Base-by-base conservation (phyloP, 75 land plant genomes). In the Pinus taeda region DNA sequence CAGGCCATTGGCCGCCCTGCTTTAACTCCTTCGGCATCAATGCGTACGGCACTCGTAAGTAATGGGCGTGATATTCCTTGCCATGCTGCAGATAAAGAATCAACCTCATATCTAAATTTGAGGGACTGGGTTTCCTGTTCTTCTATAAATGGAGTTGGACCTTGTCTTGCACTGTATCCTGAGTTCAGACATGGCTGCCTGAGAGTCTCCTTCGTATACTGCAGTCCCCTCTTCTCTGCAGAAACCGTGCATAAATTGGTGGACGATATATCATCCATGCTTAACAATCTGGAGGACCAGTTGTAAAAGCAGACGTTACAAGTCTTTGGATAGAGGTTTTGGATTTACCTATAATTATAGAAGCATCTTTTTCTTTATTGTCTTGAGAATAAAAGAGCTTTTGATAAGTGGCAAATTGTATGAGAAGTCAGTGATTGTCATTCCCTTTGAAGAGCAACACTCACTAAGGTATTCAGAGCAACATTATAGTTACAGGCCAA, bases 141-240 rank as follows among this genome's bases (percentile, higher is more conserved):
- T 57, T 83, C 85, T 8, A 30, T 64, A n/a, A 83, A 83, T 66
- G 85, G 85, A 57, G 67, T 81, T 65, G 85, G 85, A 22, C 83
- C 85, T 55, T 80, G 80, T 53, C 59, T 83, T 56, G 83, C 85
- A 30, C 15, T 83, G 60, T 83, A 81, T 71, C 82, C 80, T 26
- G 75, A 71, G 62, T 15, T 83, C 36, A 70, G 83, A 13, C 17
- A 81, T 45, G 83, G 78, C 3, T 56, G 73, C 71, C 83, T 83
- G 15, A 76, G 56, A 15, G 57, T 80, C 73, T 73, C 80, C 22
- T 64, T 80, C 59, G 78, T 81, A 13, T 83, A 83, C 69, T 42
- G 78, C 58, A 57, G 72, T 26, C 83, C 85, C 3, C 76, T 83
- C 45, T 80, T 71, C 57, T 75, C 85, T 33, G 42, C 74, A 15